Conservation (phyloP, 2,329 filamentous ascomycete species). For the Xylaria sp. region DNA sequence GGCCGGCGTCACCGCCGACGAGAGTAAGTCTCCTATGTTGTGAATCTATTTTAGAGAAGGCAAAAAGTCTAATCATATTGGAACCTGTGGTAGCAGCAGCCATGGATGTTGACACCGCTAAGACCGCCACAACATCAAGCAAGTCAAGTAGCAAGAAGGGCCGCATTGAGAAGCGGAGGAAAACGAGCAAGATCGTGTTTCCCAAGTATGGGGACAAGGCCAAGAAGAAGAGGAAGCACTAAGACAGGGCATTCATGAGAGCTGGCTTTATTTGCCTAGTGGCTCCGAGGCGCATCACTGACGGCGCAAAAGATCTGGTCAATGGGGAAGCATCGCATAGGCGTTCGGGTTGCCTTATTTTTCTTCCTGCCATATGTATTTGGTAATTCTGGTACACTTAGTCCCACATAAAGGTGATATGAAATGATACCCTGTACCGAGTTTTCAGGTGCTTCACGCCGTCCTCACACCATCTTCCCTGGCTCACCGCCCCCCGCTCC, state of each 20-base stretch:
- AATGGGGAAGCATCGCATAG: slow-evolving; percentile 28
- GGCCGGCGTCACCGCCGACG: slow-evolving; percentile 40
- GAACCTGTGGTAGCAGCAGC: slow-evolving; percentile 42
- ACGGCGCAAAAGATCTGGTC: slow-evolving; percentile 35
- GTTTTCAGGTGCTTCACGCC: slow-evolving; percentile 4
- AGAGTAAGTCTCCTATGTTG: slow-evolving; percentile 33
- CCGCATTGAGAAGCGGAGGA: slow-evolving; percentile 62
- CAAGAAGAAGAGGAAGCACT: slow-evolving; percentile 47
- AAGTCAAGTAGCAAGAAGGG: slow-evolving; percentile 50
- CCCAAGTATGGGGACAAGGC: slow-evolving; percentile 60
- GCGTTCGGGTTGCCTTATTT: slow-evolving; percentile 34
- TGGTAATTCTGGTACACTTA: slow-evolving; percentile 31
- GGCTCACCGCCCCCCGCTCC: slow-evolving; percentile 3
- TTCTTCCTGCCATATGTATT: slow-evolving; percentile 21
- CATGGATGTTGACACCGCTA: slow-evolving; percentile 64
- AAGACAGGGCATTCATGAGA: slow-evolving; percentile 6
- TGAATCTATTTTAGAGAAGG: background rate
- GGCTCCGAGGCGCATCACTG: background rate
- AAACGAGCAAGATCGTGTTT: slow-evolving; percentile 65
- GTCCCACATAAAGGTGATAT: slow-evolving; percentile 30
- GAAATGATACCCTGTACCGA: slow-evolving; percentile 37
- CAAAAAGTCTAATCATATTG: slow-evolving; percentile 21
- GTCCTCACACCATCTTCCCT: slow-evolving; percentile 19
- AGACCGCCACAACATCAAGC: slow-evolving; percentile 41
- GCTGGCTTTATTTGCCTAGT: background rate